Percentiles rank a stretch among this genome's conserved stretches.
These are phyloP conservation scores for Fraxinus dipetala DNA, from an alignment of 305 asterid species.

Conservation along the genomic window DNA sequence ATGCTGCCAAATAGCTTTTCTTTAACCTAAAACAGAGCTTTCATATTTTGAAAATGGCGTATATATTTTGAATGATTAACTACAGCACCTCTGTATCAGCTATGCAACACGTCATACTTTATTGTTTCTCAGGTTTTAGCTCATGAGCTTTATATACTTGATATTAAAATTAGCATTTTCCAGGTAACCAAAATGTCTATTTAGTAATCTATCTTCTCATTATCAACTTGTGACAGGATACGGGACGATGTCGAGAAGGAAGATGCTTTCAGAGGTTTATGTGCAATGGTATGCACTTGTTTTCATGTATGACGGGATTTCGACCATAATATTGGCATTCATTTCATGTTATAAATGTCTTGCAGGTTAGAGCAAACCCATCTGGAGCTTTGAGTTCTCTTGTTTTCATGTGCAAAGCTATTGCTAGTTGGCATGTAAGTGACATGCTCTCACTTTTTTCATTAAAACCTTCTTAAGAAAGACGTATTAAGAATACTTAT, in stretches of 20 bases:
- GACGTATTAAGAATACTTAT: constrained; percentile 15
- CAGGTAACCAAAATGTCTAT: background rate
- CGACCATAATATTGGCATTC: constrained; percentile 6
- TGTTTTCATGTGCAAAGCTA: constrained; percentile 73
- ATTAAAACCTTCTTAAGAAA: background rate
- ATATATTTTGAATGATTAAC: background rate
- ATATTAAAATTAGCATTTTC: background rate
- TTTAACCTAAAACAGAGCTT: background rate
- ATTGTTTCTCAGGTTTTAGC: background rate
- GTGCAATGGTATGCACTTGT: constrained; percentile 70
- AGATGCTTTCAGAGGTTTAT: constrained; percentile 94
- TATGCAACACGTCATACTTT: background rate
- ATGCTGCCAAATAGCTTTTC: background rate
- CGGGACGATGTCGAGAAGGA: constrained; percentile 97
- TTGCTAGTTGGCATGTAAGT: constrained; percentile 95
- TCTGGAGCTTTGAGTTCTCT: constrained; percentile 83
- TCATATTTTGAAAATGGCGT: background rate
- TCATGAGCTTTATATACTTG: background rate
- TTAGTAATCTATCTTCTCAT: constrained; percentile 4
- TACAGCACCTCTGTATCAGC: background rate
- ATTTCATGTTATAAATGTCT: constrained; percentile 18
- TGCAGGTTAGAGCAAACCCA: constrained; percentile 89
- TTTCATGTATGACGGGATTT: constrained; percentile 10
- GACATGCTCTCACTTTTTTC: constrained; percentile 11
- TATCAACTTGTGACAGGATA: constrained; percentile 55